Percentiles rank a stretch among this genome's conserved stretches.
These are phyloP conservation scores for Microcyclospora tardicrescens DNA, from an alignment of 2,329 filamentous ascomycete genomes.

Conservation along the genomic window DNA sequence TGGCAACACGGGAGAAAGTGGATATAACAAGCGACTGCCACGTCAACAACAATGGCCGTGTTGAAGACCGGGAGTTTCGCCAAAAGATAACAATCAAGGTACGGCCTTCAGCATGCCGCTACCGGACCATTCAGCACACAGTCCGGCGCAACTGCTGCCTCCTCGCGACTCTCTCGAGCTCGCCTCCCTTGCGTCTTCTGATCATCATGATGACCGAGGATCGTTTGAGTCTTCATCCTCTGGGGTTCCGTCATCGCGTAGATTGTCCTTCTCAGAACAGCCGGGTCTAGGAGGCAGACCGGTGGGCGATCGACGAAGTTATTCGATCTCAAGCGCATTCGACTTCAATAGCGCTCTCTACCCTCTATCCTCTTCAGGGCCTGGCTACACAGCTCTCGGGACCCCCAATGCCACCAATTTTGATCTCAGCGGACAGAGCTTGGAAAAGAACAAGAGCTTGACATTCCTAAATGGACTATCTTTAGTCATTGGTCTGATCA, in stretches of 20 bases:
- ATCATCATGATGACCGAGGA: conserved; percentile 44
- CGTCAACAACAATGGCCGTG: no score
- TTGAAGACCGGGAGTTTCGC: no score
- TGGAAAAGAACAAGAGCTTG: conserved; percentile 91
- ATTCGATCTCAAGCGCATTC: conserved; percentile 85
- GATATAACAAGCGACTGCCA: no score
- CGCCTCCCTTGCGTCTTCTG: conserved; percentile 82
- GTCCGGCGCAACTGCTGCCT: conserved; percentile 11
- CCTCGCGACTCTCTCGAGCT: conserved; percentile 90
- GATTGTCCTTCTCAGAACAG: conserved; percentile 66
- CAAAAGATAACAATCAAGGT: no score
- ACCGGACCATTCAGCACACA: no score
- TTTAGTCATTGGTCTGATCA: conserved; percentile 82
- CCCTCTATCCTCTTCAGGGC: conserved; percentile 71
- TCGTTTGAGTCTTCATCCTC: conserved; percentile 62
- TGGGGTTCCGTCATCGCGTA: conserved; percentile 75
- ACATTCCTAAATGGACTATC: conserved; percentile 91
- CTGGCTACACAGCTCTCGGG: conserved; percentile 69
- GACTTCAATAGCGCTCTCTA: conserved; percentile 92
- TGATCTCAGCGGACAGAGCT: conserved; percentile 38
- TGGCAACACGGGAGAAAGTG: no score
- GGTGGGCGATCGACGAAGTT: conserved; percentile 51
- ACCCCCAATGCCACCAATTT: conserved; percentile 49
- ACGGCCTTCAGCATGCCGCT: no score
- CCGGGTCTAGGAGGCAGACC: conserved; percentile 5